phyloP scores from a whole-genome alignment of 2,329 filamentous ascomycete species.

The Ilyonectria robusta region DNA sequence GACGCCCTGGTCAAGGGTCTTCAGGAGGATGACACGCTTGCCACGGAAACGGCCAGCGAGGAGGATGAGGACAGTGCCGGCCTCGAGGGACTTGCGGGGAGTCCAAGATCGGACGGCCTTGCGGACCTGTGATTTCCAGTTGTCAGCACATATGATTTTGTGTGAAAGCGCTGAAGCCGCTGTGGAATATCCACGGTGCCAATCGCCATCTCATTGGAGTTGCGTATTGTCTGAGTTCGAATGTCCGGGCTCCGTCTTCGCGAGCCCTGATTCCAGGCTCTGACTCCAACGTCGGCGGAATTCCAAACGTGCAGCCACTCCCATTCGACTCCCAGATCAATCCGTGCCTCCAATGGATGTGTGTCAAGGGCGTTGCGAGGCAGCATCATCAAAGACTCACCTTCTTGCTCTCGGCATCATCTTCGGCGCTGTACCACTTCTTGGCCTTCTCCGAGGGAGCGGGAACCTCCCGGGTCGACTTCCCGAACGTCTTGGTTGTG shows the following conservation, averaged over 20 bases:
- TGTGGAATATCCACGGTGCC: constrained; percentile 24
- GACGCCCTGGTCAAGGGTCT: constrained; percentile 96
- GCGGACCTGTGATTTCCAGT: constrained; percentile 78
- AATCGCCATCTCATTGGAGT: constrained; percentile 35
- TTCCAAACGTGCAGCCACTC: constrained; percentile 28
- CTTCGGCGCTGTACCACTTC: constrained; percentile 99
- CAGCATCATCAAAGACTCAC: constrained; percentile 73
- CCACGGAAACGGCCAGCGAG: constrained; percentile 99
- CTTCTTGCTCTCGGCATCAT: constrained; percentile 91
- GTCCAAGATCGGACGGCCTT: constrained; percentile 92
- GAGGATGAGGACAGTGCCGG: constrained; percentile 97
- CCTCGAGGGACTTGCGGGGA: constrained; percentile 89
- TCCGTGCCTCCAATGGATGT: constrained; percentile 22
- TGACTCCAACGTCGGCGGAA: constrained; percentile 28
- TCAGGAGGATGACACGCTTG: constrained; percentile 99
- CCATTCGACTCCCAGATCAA: constrained; percentile 31
- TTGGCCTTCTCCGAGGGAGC: constrained; percentile 90
- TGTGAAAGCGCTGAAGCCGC: constrained; percentile 18
- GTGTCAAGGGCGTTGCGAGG: constrained; percentile 34
- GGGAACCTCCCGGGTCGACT: constrained; percentile 93
- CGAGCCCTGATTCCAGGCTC: constrained; percentile 30
- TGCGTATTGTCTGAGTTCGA: constrained; percentile 34
- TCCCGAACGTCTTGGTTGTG: constrained; percentile 96
- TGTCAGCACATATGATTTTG: constrained; percentile 49
- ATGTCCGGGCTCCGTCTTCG: constrained; percentile 35